Evolutionary conservation across 345 rosid genomes (phyloP).

Genomic region (Arabidopsis suecica): DNA sequence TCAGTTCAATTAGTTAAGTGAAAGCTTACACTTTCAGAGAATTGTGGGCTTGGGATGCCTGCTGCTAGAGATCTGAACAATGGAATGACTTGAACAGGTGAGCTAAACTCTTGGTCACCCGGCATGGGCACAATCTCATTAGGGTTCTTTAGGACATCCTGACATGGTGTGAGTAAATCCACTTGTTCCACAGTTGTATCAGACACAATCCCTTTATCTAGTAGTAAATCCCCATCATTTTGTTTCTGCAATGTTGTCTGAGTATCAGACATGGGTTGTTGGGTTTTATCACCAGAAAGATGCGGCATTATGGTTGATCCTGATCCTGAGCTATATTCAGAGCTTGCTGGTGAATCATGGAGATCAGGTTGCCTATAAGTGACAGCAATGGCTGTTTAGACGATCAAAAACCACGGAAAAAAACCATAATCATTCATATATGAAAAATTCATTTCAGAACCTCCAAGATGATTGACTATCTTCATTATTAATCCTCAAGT

Average conservation of each 20-base stretch:
- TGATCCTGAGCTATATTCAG: constrained; percentile 79
- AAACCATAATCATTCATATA: constrained; percentile 10
- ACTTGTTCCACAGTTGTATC: constrained; percentile 51
- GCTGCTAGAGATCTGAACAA: constrained; percentile 97
- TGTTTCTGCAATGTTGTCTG: constrained; percentile 49
- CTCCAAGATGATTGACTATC: constrained; percentile 81
- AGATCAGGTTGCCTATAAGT: constrained; percentile 73
- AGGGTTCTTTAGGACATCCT: constrained; percentile 49
- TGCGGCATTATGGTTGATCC: constrained; percentile 57
- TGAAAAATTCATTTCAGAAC: constrained; percentile 36
- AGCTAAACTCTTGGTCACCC: constrained; percentile 63
- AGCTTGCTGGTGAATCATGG: constrained; percentile 87
- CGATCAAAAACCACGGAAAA: neutral
- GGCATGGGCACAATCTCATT: constrained; percentile 54
- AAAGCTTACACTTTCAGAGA: constrained; percentile 94
- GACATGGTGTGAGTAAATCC: constrained; percentile 49
- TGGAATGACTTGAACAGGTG: constrained; percentile 90
- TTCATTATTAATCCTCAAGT: constrained; percentile 59
- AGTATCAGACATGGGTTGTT: constrained; percentile 52
- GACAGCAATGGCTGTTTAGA: constrained; percentile 15
- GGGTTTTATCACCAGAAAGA: constrained; percentile 51
- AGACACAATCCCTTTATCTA: constrained; percentile 51
- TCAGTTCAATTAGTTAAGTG: neutral
- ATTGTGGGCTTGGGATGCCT: constrained; percentile 94
- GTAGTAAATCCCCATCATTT: constrained; percentile 48